Evolutionary conservation across 2,329 filamentous ascomycete species (phyloP).

Genomic region (Talaromyces sp.): DNA sequence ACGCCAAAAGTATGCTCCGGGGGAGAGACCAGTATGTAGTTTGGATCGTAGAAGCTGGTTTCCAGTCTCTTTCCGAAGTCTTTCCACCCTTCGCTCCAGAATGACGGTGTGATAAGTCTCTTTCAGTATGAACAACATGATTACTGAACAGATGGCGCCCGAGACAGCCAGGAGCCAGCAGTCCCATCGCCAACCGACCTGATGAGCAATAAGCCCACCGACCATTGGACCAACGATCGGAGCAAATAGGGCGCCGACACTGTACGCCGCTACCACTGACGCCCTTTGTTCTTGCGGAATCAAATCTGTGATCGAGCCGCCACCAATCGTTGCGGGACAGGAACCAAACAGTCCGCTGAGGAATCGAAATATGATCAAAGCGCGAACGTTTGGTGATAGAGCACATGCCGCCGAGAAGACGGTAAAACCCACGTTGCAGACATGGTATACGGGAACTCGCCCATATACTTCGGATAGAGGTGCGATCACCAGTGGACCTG

Average conservation of each 20-base stretch:
- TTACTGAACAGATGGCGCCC: constrained; percentile 22
- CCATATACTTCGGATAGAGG: constrained; percentile 64
- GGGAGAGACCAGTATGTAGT: constrained; percentile 33
- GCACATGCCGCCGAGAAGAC: constrained; percentile 63
- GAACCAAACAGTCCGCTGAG: constrained; percentile 61
- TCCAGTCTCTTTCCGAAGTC: constrained; percentile 41
- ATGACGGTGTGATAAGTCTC: constrained; percentile 47
- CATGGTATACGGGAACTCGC: constrained; percentile 53
- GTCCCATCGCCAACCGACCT: constrained; percentile 50
- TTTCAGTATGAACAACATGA: constrained; percentile 37
- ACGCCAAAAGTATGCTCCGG: constrained; percentile 33
- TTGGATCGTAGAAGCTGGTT: constrained; percentile 33
- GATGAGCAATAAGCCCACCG: constrained; percentile 31
- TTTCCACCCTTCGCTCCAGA: constrained; percentile 37
- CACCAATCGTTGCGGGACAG: constrained; percentile 62
- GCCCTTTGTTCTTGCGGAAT: constrained; percentile 57
- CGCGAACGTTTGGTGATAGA: constrained; percentile 51
- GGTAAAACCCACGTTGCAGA: constrained; percentile 56
- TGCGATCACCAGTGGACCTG: constrained; percentile 57
- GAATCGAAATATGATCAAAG: constrained; percentile 60
- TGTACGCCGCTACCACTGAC: constrained; percentile 54
- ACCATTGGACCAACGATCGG: constrained; percentile 30
- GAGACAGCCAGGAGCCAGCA: constrained; percentile 40
- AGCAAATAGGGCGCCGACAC: constrained; percentile 44
- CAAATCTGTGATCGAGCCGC: constrained; percentile 66